Evolutionary conservation across 495 filamentous ascomycete species (phyloP).

Genomic region (Talaromyces nanjingensis): DNA sequence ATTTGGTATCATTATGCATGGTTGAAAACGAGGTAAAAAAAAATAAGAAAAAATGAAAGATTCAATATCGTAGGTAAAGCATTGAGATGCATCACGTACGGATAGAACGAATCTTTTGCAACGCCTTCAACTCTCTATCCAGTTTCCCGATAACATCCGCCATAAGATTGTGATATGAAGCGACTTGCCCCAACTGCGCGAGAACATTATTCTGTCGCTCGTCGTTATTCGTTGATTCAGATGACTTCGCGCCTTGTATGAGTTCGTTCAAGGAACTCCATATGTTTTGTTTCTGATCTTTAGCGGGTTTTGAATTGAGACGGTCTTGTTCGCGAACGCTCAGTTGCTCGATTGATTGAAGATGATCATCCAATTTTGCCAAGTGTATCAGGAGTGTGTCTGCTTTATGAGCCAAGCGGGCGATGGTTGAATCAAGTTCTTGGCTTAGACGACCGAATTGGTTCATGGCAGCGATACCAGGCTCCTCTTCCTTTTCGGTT

Average conservation of each 20-base stretch:
- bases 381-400: conserved; percentile 30
- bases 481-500: neutral
- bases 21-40: neutral
- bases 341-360: conserved; percentile 33
- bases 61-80: neutral
- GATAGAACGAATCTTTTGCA: conserved; percentile 12
- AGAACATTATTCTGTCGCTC: conserved; percentile 14
- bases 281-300: neutral
- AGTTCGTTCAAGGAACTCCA: conserved; percentile 12
- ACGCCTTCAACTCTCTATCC: conserved; percentile 14
- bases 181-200: conserved; percentile 12
- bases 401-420: conserved; percentile 30
- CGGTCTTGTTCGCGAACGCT: conserved; percentile 20
- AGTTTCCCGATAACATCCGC: conserved; percentile 15
- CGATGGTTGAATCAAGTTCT: conserved; percentile 31
- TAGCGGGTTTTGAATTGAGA: neutral
- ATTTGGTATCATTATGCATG: neutral
- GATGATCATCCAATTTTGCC: conserved; percentile 34
- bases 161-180: conserved; percentile 22
- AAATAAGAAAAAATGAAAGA: too few relatives aligned
- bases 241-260: conserved; percentile 11
- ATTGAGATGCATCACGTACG: neutral
- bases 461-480: neutral
- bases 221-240: neutral
- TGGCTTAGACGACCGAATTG: conserved; percentile 29